Percentiles rank a stretch among this genome's conserved stretches.
Conservation (phyloP, 768 basidiomycete species). For the Chlorophyllum brunneum region DNA sequence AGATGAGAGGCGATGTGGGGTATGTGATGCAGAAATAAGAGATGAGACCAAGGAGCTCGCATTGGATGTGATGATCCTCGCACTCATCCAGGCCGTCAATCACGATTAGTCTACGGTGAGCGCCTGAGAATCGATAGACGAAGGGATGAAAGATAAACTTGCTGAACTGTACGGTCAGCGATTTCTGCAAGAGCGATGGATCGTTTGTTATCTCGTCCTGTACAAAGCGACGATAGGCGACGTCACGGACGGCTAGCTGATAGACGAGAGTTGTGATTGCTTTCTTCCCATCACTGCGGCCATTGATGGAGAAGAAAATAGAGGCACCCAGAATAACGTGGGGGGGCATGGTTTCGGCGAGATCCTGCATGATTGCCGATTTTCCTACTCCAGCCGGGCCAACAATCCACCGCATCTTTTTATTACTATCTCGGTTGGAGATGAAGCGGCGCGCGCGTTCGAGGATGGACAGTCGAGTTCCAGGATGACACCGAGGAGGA, state of each 20-base stretch:
- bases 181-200: constrained; percentile 12
- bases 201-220: background rate
- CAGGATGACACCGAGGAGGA: too few species aligned
- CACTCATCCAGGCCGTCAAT: constrained; percentile 27
- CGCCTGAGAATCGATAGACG: too few species aligned
- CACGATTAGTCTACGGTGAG: background rate
- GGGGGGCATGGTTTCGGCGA: background rate
- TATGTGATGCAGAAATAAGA: background rate
- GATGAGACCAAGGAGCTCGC: constrained; percentile 16
- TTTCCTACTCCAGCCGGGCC: too few species aligned
- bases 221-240: constrained; percentile 3
- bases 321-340: background rate
- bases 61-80: constrained; percentile 9
- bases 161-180: constrained; percentile 11
- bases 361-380: background rate
- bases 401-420: too few species aligned
- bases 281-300: background rate
- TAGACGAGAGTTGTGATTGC: constrained; percentile 15
- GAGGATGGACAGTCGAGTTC: too few species aligned
- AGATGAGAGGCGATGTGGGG: constrained; percentile 14
- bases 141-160: constrained; percentile 14
- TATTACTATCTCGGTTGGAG: too few species aligned
- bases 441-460: too few species aligned
- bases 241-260: constrained; percentile 16
- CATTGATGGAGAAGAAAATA: background rate